phyloP scores from a whole-genome alignment of 106 monocot genomes.

The Chionographis japonica region DNA sequence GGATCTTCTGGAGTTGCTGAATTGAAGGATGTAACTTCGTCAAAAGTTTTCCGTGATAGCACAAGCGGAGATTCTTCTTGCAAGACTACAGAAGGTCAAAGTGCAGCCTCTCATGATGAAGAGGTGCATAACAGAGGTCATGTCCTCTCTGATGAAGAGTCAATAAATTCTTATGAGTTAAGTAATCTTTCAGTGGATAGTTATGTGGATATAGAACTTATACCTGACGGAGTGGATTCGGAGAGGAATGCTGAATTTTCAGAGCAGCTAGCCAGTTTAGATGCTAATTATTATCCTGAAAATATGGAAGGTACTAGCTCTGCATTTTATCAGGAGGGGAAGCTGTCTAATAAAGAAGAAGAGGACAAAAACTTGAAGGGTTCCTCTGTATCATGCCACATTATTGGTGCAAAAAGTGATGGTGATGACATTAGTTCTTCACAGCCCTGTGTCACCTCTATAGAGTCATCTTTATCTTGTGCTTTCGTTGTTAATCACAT shows the following conservation, averaged over 20 bases:
- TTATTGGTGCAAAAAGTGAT: constrained; percentile 6
- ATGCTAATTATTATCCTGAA: constrained; percentile 2
- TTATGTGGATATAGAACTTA: constrained; percentile 1
- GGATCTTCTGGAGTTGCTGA: background rate
- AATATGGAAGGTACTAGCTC: constrained; percentile 5
- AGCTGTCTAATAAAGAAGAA: constrained; percentile 7
- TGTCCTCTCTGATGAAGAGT: constrained; percentile 3
- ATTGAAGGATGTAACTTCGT: constrained; percentile 17
- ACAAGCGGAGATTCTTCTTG: constrained; percentile 6
- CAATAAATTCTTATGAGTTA: background rate
- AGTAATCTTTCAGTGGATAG: background rate
- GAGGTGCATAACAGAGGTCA: background rate
- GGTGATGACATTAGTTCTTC: constrained; percentile 6
- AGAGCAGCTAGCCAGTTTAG: background rate
- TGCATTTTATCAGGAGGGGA: constrained; percentile 9
- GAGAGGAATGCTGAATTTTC: constrained; percentile 4
- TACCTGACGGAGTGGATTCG: background rate
- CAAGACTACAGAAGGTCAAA: background rate
- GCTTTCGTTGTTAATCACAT: background rate
- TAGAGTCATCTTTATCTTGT: constrained; percentile 3
- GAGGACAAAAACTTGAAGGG: constrained; percentile 13
- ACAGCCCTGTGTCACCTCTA: background rate
- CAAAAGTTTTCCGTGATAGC: constrained; percentile 26
- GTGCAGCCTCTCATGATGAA: constrained; percentile 8
- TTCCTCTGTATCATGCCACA: constrained; percentile 12